phyloP scores from a whole-genome alignment of 106 monocot species.

The Dendrobium catenatum region DNA sequence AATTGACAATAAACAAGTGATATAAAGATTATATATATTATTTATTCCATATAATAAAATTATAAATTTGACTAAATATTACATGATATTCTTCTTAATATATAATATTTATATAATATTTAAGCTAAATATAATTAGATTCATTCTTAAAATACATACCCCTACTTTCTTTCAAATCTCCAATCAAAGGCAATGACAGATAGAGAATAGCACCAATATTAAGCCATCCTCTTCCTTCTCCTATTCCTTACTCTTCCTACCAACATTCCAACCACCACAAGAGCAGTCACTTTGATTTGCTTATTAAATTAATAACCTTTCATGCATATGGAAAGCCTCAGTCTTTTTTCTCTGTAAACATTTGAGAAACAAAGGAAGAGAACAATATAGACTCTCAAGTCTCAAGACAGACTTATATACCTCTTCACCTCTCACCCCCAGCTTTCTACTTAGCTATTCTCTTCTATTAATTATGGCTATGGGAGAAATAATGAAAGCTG shows the following conservation, averaged over 20 bases:
- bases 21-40: too few species aligned
- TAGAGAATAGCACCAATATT: not conserved
- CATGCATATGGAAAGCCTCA: not conserved
- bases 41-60: too few species aligned
- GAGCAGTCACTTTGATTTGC: not conserved
- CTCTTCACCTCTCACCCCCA: too few species aligned
- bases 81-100: too few species aligned
- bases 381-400: not conserved
- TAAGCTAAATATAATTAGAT: too few species aligned
- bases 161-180: not conserved
- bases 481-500: conserved; percentile 38
- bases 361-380: not conserved
- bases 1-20: too few species aligned
- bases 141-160: too few species aligned
- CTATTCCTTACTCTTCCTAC: conserved; percentile 1
- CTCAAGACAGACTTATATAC: too few species aligned
- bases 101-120: too few species aligned
- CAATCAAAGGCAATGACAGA: not conserved
- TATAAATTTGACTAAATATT: too few species aligned
- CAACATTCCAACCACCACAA: conserved; percentile 23
- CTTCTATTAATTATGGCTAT: conserved; percentile 5
- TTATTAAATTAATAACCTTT: not conserved
- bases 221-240: not conserved
- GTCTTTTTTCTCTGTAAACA: not conserved
- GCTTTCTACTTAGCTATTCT: not conserved